Evolutionary conservation across 306 rosid species (phyloP).

Genomic region (Vicia faba): DNA sequence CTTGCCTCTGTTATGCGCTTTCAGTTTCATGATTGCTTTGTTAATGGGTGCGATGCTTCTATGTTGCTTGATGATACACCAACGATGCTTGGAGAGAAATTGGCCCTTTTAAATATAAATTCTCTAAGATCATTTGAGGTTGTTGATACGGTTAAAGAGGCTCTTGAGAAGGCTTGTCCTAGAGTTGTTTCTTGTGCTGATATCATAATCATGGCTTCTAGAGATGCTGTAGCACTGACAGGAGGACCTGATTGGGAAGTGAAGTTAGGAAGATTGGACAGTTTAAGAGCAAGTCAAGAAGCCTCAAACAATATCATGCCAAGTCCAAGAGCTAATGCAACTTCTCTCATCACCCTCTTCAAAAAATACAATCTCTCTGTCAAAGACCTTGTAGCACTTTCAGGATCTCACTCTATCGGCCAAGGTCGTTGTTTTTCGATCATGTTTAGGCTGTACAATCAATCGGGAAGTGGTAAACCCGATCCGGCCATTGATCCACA

Average conservation of each 20-base stretch:
- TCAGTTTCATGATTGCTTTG: no score
- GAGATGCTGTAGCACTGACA: slow-evolving; percentile 58
- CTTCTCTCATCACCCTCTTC: slow-evolving; percentile 62
- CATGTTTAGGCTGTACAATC: slow-evolving; percentile 90
- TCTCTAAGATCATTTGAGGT: no score
- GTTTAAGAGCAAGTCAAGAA: slow-evolving; percentile 67
- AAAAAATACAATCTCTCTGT: slow-evolving; percentile 49
- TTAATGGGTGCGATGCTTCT: no score
- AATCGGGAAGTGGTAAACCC: slow-evolving; percentile 69
- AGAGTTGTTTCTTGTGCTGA: no score
- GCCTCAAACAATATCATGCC: slow-evolving; percentile 79
- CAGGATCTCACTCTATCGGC: slow-evolving; percentile 90
- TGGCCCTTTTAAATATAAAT: no score
- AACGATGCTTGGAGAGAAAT: no score
- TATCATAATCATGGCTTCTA: no score
- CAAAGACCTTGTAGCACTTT: slow-evolving; percentile 75
- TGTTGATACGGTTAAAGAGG: no score
- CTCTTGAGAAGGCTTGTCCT: no score
- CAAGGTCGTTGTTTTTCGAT: slow-evolving; percentile 82
- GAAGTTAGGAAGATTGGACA: slow-evolving; percentile 80
- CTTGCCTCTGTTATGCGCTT: no score
- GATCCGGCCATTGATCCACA: slow-evolving; percentile 68
- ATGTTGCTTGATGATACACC: no score
- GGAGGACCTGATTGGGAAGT: slow-evolving; percentile 93
- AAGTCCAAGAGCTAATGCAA: slow-evolving; percentile 85